Base-by-base conservation (phyloP, 805 yeast genomes). In the Diddensiella caesifluorescens region DNA sequence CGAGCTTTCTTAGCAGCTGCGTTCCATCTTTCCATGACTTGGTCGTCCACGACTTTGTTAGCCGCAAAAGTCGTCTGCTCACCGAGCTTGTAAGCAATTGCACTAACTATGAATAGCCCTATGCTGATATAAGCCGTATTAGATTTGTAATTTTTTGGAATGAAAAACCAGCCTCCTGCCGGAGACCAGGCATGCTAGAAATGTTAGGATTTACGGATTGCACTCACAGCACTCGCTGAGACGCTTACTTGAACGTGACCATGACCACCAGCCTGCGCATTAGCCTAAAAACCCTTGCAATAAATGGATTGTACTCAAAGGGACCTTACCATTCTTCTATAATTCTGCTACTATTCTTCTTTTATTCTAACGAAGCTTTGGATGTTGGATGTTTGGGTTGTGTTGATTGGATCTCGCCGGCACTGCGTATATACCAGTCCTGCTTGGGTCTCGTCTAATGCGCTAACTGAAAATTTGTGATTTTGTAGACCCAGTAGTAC, bases 161-260 rank as follows among this genome's bases (percentile, higher is more conserved):
- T 68, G 53, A 69, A 69, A 57, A 56, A 69, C 80, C 80, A 75
- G 38, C 80, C 80, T 43, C 80, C 80, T 2, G 75, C 53, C 21
- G 75, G 76, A 16, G 75, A 56, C 60, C 60, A 54, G 4, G 60
- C 57, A 41, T 56, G 52, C 44, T 48, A 29, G 12, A 29, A n/a
- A 13, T 9, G 10, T 23, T 23, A 23, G 27, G 7, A 7, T 23
- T 23, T 12, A 23, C n/a, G 12, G 12, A 23, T 12, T 12, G 12
- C 12, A 7, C 27, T 12, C 7, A 23, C 7, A 23, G 12, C 27
- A 9, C 27, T 12, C 12, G 7, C 7, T 9, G 12, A 23, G 12
- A 23, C 12, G 15, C 32, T n/a, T 29, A 29, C 32, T n/a, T 29
- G 32, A 7, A 29, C 32, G 15, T 13, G 32, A 29, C 15, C 19